A percentile compares a stretch with the other conserved stretches of the same genome.
Conservation (phyloP, 2,329 filamentous ascomycete genomes). For the Blastomyces parvus region DNA sequence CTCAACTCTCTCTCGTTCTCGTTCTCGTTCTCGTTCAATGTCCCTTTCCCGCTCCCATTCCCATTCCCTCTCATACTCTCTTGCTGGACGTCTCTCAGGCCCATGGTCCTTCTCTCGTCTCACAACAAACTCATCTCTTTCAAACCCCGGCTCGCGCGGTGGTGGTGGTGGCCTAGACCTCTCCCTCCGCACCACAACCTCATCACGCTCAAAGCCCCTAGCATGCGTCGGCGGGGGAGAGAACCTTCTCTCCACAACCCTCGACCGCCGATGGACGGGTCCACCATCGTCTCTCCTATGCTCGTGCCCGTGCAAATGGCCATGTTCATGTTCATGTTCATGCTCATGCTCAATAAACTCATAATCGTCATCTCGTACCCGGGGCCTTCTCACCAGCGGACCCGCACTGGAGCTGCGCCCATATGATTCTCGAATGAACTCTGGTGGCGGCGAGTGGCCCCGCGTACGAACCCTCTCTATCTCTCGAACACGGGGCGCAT, state of each 20-base stretch:
- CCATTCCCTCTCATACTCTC: not conserved
- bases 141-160: not conserved
- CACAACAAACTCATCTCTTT: slow-evolving; percentile 11
- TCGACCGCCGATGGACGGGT: not conserved
- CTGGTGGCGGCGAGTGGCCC: slow-evolving; percentile 22
- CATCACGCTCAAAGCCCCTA: slow-evolving; percentile 5
- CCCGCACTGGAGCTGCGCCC: slow-evolving; percentile 24
- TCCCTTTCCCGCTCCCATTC: slow-evolving; percentile 13
- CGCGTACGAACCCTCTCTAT: slow-evolving; percentile 34
- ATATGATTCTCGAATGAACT: slow-evolving; percentile 29
- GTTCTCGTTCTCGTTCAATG: slow-evolving; percentile 13
- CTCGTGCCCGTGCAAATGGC: slow-evolving; percentile 10
- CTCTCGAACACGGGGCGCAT: slow-evolving; percentile 35
- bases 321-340: slow-evolving; percentile 17
- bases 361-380: slow-evolving; percentile 20
- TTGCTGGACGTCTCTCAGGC: slow-evolving; percentile 14
- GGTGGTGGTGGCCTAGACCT: not conserved
- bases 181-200: not conserved
- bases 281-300: slow-evolving; percentile 4
- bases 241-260: not conserved
- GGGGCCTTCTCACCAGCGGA: slow-evolving; percentile 23
- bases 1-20: slow-evolving; percentile 12
- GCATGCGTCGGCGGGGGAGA: not conserved
- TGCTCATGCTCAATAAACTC: slow-evolving; percentile 15
- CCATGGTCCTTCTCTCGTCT: slow-evolving; percentile 13